Conservation (phyloP, 2,329 filamentous ascomycete genomes). For the Ampelomyces quisqualis region DNA sequence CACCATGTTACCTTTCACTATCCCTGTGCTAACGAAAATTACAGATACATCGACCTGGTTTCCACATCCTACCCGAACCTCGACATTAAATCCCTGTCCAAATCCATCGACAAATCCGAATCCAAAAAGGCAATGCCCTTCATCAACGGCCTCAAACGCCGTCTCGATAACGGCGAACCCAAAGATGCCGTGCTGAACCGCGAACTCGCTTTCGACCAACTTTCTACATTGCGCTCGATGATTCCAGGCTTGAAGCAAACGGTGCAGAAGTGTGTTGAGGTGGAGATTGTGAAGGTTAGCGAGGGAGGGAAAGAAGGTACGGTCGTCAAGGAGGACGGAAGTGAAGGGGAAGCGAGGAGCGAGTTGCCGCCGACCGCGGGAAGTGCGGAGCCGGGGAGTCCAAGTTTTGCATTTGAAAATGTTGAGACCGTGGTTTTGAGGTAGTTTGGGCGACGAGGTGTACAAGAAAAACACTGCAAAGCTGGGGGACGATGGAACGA, state of each 20-base stretch:
- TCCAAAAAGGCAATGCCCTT: conserved; percentile 99
- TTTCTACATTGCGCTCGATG: conserved; percentile 73
- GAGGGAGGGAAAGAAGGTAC: conserved; percentile 68
- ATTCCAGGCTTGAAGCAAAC: conserved; percentile 75
- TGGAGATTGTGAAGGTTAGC: conserved; percentile 71
- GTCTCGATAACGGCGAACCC: conserved; percentile 68
- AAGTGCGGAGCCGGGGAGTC: conserved; percentile 75
- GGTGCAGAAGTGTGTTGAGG: conserved; percentile 64
- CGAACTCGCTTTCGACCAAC: conserved; percentile 85
- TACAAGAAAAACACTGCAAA: no score
- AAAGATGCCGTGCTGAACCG: conserved; percentile 72
- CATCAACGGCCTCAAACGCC: conserved; percentile 81
- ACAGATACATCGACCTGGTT: conserved; percentile 40
- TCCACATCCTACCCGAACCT: conserved; percentile 47
- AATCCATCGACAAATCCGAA: conserved; percentile 78
- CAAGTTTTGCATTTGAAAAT: conserved; percentile 84
- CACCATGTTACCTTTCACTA: not conserved
- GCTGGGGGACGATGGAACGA: not conserved
- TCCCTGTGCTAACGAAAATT: conserved; percentile 1
- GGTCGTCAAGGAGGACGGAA: conserved; percentile 55
- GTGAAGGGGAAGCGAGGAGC: conserved; percentile 59
- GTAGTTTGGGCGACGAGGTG: no score
- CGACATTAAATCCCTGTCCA: conserved; percentile 79
- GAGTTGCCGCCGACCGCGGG: conserved; percentile 64
- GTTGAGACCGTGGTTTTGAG: conserved; percentile 47